These are phyloP conservation scores for Penicillium sp. DNA, from an alignment of 2,329 filamentous ascomycete genomes.

Conservation along the genomic window DNA sequence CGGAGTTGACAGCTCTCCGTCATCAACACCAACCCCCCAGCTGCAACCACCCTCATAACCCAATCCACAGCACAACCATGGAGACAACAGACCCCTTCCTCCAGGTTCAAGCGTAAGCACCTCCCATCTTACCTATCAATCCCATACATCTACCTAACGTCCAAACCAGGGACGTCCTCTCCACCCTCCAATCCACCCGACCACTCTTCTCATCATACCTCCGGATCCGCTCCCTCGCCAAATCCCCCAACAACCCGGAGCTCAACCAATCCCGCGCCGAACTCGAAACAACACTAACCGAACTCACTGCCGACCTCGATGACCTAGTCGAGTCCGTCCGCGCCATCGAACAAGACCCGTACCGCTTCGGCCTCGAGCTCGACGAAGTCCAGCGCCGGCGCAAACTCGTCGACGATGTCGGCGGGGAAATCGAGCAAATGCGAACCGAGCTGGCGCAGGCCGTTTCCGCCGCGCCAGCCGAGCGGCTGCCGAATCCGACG, in stretches of 20 bases:
- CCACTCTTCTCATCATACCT: constrained; percentile 93
- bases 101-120: constrained; percentile 49
- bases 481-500: constrained; percentile 60
- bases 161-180: constrained; percentile 78
- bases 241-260: constrained; percentile 69
- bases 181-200: constrained; percentile 76
- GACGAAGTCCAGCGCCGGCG: constrained; percentile 80
- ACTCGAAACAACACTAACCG: constrained; percentile 73
- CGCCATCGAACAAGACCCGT: constrained; percentile 84
- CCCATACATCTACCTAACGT: constrained; percentile 9
- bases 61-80: constrained; percentile 25
- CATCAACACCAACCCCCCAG: constrained; percentile 9
- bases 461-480: constrained; percentile 44
- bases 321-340: constrained; percentile 86
- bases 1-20: constrained; percentile 14
- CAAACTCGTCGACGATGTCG: constrained; percentile 84
- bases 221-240: constrained; percentile 85
- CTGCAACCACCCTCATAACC: constrained; percentile 1
- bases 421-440: constrained; percentile 87
- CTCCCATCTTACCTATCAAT: not conserved
- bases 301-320: constrained; percentile 80
- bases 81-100: constrained; percentile 49
- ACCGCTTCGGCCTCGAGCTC: constrained; percentile 80
- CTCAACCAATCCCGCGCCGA: constrained; percentile 67
- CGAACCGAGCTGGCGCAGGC: constrained; percentile 72